Percentiles rank a stretch among this genome's conserved stretches.
Evolutionary conservation across 768 basidiomycete genomes (phyloP).

Genomic region (Cubamyces sp.): DNA sequence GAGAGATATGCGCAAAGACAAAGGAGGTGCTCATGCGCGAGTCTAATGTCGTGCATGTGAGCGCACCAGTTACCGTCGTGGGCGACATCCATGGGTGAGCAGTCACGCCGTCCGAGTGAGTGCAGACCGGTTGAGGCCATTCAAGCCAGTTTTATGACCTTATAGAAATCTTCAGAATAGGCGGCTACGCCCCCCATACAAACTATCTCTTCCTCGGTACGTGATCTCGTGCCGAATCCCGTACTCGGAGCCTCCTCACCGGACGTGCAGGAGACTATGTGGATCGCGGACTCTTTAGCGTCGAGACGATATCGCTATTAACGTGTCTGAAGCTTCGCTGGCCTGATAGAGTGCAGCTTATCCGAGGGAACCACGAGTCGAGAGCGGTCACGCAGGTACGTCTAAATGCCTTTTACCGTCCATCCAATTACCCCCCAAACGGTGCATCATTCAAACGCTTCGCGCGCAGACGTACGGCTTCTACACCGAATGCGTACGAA

Average conservation of each 20-base stretch:
- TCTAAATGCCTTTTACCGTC: constrained; percentile 22
- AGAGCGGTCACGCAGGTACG: constrained; percentile 96
- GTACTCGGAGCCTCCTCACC: constrained; percentile 9
- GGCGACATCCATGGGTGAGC: constrained; percentile 98
- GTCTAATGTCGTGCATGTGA: constrained; percentile 97
- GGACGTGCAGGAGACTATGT: constrained; percentile 87
- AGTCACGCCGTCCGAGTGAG: constrained; percentile 27
- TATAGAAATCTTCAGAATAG: constrained; percentile 98
- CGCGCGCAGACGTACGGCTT: constrained; percentile 89
- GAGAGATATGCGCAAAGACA: constrained; percentile 99
- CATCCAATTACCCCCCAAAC: background rate
- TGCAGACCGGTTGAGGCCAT: constrained; percentile 35
- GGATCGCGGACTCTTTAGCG: constrained; percentile 95
- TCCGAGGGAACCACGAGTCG: constrained; percentile 97
- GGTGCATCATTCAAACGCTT: constrained; percentile 35
- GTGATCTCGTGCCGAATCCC: constrained; percentile 35
- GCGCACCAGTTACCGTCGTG: constrained; percentile 96
- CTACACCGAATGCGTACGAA: constrained; percentile 97
- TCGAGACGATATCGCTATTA: constrained; percentile 96
- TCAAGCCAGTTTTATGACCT: constrained; percentile 98
- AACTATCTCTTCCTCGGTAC: constrained; percentile 97
- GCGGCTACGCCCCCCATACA: constrained; percentile 93
- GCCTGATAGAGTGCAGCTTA: constrained; percentile 94
- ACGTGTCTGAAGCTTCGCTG: constrained; percentile 97
- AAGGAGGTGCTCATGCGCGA: constrained; percentile 99